Percentiles rank a stretch among this genome's conserved stretches.
phyloP scores from a whole-genome alignment of 108 stramenopile species.

The Cyclotella cryptica region DNA sequence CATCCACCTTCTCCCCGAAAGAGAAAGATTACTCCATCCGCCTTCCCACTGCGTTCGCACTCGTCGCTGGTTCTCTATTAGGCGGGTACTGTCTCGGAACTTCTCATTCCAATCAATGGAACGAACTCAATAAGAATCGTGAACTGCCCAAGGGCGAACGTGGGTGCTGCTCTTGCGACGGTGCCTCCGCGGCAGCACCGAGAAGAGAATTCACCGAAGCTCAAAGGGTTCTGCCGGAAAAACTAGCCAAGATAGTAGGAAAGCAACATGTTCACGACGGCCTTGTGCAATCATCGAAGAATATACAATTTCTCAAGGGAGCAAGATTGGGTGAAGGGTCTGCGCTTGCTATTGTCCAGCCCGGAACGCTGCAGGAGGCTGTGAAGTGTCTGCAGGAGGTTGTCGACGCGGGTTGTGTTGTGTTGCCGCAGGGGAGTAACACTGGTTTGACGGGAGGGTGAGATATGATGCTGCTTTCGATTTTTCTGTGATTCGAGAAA shows the following conservation, averaged over 20 bases:
- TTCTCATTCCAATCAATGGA: slow-evolving; percentile 29
- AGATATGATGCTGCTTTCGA: neutral
- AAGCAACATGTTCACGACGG: slow-evolving; percentile 68
- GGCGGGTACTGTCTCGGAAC: slow-evolving; percentile 41
- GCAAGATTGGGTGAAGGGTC: slow-evolving; percentile 67
- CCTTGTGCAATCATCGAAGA: slow-evolving; percentile 32
- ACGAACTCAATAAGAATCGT: slow-evolving; percentile 35
- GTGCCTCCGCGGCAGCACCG: neutral
- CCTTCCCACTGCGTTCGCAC: slow-evolving; percentile 25
- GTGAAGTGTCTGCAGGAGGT: slow-evolving; percentile 64
- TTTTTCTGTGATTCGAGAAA: neutral
- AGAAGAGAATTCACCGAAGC: slow-evolving; percentile 51
- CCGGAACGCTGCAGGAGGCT: slow-evolving; percentile 63
- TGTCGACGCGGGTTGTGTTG: slow-evolving; percentile 74
- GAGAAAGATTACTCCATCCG: neutral
- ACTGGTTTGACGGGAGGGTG: slow-evolving; percentile 87
- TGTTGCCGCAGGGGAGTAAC: slow-evolving; percentile 72
- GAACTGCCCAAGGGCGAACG: slow-evolving; percentile 53
- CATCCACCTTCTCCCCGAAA: neutral
- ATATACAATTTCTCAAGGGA: slow-evolving; percentile 69
- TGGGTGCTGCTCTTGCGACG: slow-evolving; percentile 51
- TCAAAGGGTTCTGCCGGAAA: slow-evolving; percentile 54
- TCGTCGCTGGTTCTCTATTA: slow-evolving; percentile 30
- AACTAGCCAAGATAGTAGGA: slow-evolving; percentile 70
- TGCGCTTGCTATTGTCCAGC: slow-evolving; percentile 77